Evolutionary conservation across 306 rosid genomes (phyloP).

Genomic region (Castanea sativa): DNA sequence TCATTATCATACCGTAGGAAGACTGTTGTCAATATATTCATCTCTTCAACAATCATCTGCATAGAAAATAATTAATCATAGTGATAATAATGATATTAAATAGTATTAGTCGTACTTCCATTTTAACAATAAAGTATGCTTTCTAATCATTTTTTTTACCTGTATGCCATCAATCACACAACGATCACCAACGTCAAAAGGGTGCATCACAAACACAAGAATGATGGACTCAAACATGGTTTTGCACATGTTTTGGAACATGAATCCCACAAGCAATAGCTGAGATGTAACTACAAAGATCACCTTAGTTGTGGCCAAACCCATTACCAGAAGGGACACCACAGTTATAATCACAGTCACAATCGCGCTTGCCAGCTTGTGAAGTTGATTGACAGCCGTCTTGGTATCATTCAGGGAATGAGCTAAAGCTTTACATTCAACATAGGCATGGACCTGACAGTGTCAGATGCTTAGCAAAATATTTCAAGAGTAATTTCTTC

Average conservation of each 20-base stretch:
- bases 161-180: slow-evolving; percentile 44
- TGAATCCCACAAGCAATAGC: slow-evolving; percentile 47
- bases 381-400: slow-evolving; percentile 54
- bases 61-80: background rate
- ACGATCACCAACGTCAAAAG: slow-evolving; percentile 52
- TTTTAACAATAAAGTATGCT: background rate
- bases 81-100: background rate
- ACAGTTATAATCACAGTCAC: slow-evolving; percentile 38
- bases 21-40: slow-evolving; percentile 49
- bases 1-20: slow-evolving; percentile 50
- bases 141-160: background rate
- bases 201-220: slow-evolving; percentile 58
- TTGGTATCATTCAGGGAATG: slow-evolving; percentile 55
- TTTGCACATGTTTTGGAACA: slow-evolving; percentile 60
- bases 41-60: slow-evolving; percentile 56
- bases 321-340: slow-evolving; percentile 41
- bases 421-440: slow-evolving; percentile 45
- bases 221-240: slow-evolving; percentile 53
- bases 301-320: slow-evolving; percentile 54
- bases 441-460: slow-evolving; percentile 38
- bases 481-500: background rate
- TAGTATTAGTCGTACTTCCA: background rate
- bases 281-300: slow-evolving; percentile 49
- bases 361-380: slow-evolving; percentile 49
- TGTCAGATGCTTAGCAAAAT: background rate